These are phyloP conservation scores for Arthromyces matolae DNA, from an alignment of 768 basidiomycete species.

Conservation along the genomic window DNA sequence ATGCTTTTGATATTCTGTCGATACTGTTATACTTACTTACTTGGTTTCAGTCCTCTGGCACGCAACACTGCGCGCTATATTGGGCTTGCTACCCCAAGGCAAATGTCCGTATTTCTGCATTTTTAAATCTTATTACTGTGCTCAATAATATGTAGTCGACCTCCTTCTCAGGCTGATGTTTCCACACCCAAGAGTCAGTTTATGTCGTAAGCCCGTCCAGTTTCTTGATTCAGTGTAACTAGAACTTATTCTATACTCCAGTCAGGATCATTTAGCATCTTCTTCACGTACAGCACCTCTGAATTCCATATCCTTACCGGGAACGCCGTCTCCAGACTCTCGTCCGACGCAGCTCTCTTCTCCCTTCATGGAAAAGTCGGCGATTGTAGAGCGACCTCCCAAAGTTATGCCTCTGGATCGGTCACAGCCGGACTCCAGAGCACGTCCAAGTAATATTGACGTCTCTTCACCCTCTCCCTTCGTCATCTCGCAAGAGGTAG, in stretches of 20 bases:
- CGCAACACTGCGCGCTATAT: conserved; percentile 21
- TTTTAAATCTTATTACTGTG: background rate
- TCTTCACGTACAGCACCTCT: conserved; percentile 20
- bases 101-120: conserved; percentile 15
- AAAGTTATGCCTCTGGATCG: conserved; percentile 16
- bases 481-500: conserved; percentile 3
- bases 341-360: conserved; percentile 39
- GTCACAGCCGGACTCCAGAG: conserved; percentile 13
- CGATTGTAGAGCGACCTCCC: conserved; percentile 22
- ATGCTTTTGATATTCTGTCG: conserved; percentile 1
- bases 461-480: conserved; percentile 21
- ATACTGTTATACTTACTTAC: conserved; percentile 4
- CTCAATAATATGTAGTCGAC: conserved; percentile 8
- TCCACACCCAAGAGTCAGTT: conserved; percentile 25
- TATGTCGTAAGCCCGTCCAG: conserved; percentile 16
- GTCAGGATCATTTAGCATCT: conserved; percentile 17
- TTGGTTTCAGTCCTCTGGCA: conserved; percentile 14
- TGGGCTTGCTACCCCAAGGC: conserved; percentile 27
- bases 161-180: conserved; percentile 15
- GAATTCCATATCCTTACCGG: conserved; percentile 27
- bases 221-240: background rate
- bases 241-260: too few relatives aligned
- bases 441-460: conserved; percentile 19
- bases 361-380: conserved; percentile 41
- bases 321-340: conserved; percentile 24